These are phyloP conservation scores for Coemansia sp. DNA, from an alignment of 192 early-diverging fungal species.

Conservation along the genomic window DNA sequence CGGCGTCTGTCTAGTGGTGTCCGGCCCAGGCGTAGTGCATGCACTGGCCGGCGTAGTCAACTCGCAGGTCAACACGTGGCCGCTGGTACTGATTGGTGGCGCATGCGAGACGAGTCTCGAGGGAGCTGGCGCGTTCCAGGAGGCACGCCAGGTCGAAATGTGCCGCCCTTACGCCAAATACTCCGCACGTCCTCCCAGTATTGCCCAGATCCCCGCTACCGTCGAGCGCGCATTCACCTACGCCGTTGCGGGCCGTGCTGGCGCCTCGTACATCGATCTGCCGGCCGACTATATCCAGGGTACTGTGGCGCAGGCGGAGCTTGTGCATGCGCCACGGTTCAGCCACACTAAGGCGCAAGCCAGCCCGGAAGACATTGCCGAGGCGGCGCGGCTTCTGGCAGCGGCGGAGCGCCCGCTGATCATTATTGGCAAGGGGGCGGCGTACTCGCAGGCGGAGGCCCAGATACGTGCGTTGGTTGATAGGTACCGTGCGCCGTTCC, in stretches of 20 bases:
- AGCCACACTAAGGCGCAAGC: constrained; percentile 48
- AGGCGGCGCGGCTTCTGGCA: constrained; percentile 50
- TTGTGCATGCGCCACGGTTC: not conserved
- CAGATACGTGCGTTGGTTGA: constrained; percentile 60
- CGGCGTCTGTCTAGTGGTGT: constrained; percentile 68
- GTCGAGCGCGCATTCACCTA: constrained; percentile 60
- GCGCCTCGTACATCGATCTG: constrained; percentile 66
- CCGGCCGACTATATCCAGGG: constrained; percentile 69
- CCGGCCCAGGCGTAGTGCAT: constrained; percentile 73
- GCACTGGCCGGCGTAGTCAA: constrained; percentile 68
- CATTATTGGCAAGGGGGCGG: constrained; percentile 74
- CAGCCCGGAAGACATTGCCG: constrained; percentile 45
- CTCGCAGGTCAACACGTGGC: constrained; percentile 71
- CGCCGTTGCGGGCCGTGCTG: constrained; percentile 61
- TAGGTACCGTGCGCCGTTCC: constrained; percentile 61
- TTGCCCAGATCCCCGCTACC: constrained; percentile 54
- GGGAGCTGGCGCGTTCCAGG: constrained; percentile 73
- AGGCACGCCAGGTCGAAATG: constrained; percentile 65
- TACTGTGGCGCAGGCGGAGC: not conserved
- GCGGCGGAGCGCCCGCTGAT: constrained; percentile 61
- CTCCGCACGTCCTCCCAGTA: constrained; percentile 52
- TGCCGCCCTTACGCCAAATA: constrained; percentile 64
- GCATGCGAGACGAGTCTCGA: constrained; percentile 54
- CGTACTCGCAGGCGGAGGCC: constrained; percentile 65
- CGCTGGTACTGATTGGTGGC: constrained; percentile 66